Evolutionary conservation across 78 protist genomes (phyloP).

Genomic region (Isochrysis galbana): DNA sequence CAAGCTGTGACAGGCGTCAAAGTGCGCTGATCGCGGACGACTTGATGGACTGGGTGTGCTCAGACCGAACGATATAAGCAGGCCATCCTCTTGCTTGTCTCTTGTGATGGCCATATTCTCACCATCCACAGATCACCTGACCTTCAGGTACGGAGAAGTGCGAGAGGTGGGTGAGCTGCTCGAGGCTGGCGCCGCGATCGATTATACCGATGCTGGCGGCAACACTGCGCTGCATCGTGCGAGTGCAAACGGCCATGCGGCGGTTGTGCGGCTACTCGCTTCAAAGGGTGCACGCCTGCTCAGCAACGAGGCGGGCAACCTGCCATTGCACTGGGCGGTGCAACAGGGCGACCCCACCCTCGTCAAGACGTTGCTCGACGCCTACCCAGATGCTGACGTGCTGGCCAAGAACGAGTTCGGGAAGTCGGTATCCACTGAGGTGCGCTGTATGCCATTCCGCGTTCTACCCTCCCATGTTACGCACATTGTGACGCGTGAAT

Average conservation of each 20-base stretch:
- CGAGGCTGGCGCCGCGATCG: neutral
- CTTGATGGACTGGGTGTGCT: too few relatives aligned
- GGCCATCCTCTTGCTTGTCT: too few relatives aligned
- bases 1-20: too few relatives aligned
- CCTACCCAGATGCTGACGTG: neutral
- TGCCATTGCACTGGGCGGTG: slow-evolving; percentile 44
- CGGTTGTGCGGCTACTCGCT: neutral
- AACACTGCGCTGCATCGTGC: slow-evolving; percentile 29
- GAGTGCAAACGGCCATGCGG: slow-evolving; percentile 28
- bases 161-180: neutral
- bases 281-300: neutral
- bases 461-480: too few relatives aligned
- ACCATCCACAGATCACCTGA: too few relatives aligned
- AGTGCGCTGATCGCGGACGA: too few relatives aligned
- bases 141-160: neutral
- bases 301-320: neutral
- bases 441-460: too few relatives aligned
- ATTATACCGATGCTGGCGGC: neutral
- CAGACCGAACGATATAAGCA: too few relatives aligned
- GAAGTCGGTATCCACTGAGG: neutral
- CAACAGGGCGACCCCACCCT: neutral
- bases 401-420: neutral
- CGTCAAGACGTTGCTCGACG: neutral
- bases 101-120: too few relatives aligned
- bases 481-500: too few relatives aligned